These are phyloP conservation scores for Ceriops tagal DNA, from an alignment of 345 rosid species.

Conservation along the genomic window DNA sequence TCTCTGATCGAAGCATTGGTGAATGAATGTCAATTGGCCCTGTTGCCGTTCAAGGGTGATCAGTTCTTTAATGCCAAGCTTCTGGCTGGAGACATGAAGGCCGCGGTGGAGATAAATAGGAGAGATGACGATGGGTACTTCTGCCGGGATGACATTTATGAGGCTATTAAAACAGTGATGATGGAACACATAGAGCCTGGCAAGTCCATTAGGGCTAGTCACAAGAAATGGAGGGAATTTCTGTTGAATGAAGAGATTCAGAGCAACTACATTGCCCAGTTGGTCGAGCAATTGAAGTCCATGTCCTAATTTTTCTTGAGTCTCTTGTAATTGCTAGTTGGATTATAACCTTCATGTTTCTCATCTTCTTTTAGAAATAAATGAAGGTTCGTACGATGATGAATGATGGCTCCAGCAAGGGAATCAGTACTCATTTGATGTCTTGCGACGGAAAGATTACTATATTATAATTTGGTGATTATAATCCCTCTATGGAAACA, in stretches of 20 bases:
- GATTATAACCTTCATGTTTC: too few species aligned
- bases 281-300: conserved; percentile 24
- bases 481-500: too few species aligned
- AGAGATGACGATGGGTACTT: conserved; percentile 35
- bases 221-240: conserved; percentile 28
- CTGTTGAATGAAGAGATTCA: conserved; percentile 26
- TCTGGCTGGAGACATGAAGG: conserved; percentile 24
- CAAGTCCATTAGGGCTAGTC: conserved; percentile 27
- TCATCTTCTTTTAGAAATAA: too few species aligned
- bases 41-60: conserved; percentile 37
- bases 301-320: conserved; percentile 2
- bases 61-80: conserved; percentile 38
- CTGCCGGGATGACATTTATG: conserved; percentile 16
- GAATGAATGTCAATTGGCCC: conserved; percentile 32
- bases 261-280: conserved; percentile 12
- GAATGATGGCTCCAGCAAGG: too few species aligned
- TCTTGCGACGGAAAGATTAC: too few species aligned
- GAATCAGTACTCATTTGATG: too few species aligned
- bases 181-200: conserved; percentile 30
- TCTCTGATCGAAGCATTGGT: conserved; percentile 33
- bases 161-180: conserved; percentile 33
- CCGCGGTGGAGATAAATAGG: conserved; percentile 29
- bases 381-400: too few species aligned
- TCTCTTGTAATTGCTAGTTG: too few species aligned
- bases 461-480: too few species aligned